A percentile compares a stretch with the other conserved stretches of the same genome.
These are phyloP conservation scores for Coniosporium apollinis DNA, from an alignment of 495 filamentous ascomycete species.

Conservation along the genomic window DNA sequence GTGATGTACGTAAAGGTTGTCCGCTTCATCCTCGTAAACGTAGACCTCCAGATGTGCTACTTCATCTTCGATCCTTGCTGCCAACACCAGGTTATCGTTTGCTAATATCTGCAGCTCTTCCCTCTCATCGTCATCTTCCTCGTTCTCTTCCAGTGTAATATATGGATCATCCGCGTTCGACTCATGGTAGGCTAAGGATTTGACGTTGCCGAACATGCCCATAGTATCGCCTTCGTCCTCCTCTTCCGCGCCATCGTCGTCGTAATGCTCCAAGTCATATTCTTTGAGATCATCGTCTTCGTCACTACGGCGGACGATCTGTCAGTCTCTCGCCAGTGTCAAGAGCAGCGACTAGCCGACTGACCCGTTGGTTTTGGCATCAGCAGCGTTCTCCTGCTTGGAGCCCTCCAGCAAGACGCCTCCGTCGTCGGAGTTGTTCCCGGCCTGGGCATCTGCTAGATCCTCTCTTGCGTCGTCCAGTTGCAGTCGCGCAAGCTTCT, in stretches of 20 bases:
- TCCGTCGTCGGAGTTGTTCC: constrained; percentile 13
- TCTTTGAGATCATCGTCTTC: constrained; percentile 84
- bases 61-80: constrained; percentile 90
- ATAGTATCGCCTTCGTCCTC: constrained; percentile 45
- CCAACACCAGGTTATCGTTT: constrained; percentile 80
- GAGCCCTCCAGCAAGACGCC: too few relatives aligned
- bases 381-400: too few relatives aligned
- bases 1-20: constrained; percentile 97
- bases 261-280: constrained; percentile 90
- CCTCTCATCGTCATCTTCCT: constrained; percentile 72
- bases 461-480: constrained; percentile 85
- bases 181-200: constrained; percentile 81
- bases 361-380: constrained; percentile 20
- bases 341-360: constrained; percentile 7
- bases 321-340: constrained; percentile 5
- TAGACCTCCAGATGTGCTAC: constrained; percentile 94
- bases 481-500: constrained; percentile 71
- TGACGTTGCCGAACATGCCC: constrained; percentile 90
- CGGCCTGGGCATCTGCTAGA: constrained; percentile 47
- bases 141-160: constrained; percentile 67
- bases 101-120: constrained; percentile 88
- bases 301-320: constrained; percentile 16
- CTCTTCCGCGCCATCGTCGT: constrained; percentile 52
- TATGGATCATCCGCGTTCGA: constrained; percentile 91
- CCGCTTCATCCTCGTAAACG: constrained; percentile 84